A percentile compares a stretch with the other conserved stretches of the same genome.
phyloP scores from a whole-genome alignment of 2,329 filamentous ascomycete genomes.

The Didymella sp. region DNA sequence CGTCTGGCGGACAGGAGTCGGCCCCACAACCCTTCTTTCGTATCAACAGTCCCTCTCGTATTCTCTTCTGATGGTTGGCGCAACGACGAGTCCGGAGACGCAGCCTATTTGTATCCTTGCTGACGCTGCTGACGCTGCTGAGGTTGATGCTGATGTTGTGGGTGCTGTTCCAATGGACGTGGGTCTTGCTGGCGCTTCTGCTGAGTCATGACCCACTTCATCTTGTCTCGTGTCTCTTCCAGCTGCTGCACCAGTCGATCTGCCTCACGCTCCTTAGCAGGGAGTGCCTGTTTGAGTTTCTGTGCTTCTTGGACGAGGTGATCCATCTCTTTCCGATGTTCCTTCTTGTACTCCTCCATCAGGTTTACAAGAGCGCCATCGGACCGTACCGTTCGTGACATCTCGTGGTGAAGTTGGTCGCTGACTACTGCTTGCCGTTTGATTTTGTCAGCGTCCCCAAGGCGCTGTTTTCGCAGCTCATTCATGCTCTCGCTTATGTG shows the following conservation, averaged over 20 bases:
- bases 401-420: constrained; percentile 75
- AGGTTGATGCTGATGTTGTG: constrained; percentile 27
- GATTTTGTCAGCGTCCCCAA: constrained; percentile 45
- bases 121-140: constrained; percentile 25
- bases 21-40: background rate
- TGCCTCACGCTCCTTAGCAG: constrained; percentile 66
- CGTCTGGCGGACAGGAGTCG: constrained; percentile 1
- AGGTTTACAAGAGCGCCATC: constrained; percentile 67
- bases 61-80: constrained; percentile 1
- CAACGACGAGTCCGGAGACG: constrained; percentile 4
- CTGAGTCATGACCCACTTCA: constrained; percentile 71
- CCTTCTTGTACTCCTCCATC: constrained; percentile 70
- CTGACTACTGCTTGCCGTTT: constrained; percentile 69
- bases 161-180: constrained; percentile 31
- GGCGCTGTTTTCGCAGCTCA: constrained; percentile 38
- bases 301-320: constrained; percentile 66
- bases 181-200: constrained; percentile 39
- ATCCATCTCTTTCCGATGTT: constrained; percentile 67
- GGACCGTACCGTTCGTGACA: constrained; percentile 65
- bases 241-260: constrained; percentile 65
- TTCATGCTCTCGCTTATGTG: constrained; percentile 60
- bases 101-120: constrained; percentile 15
- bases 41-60: background rate
- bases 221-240: constrained; percentile 67
- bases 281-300: constrained; percentile 62